These are phyloP conservation scores for Capsaspora owczarzaki DNA, from an alignment of 78 protist genomes.

Conservation along the genomic window DNA sequence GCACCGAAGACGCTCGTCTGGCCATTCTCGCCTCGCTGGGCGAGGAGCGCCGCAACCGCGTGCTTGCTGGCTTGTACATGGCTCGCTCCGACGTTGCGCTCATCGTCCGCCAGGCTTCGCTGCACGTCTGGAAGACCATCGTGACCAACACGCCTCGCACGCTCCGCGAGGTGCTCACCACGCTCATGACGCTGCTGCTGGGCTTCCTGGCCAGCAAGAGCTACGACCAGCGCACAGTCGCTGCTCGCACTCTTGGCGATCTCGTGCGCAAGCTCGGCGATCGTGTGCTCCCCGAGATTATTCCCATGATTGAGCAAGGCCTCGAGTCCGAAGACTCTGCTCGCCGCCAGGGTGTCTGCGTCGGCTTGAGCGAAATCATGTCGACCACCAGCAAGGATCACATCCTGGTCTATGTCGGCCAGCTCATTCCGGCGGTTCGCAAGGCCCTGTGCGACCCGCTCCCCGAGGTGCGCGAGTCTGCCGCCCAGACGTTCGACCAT, in stretches of 20 bases:
- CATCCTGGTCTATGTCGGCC: neutral
- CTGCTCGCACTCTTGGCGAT: slow-evolving; percentile 80
- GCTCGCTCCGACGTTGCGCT: slow-evolving; percentile 56
- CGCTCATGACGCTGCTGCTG: slow-evolving; percentile 60
- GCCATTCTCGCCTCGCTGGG: slow-evolving; percentile 39
- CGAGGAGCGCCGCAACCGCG: slow-evolving; percentile 40
- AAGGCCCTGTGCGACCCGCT: slow-evolving; percentile 67
- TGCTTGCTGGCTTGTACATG: slow-evolving; percentile 69
- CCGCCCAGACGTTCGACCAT: slow-evolving; percentile 60
- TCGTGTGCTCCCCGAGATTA: slow-evolving; percentile 50
- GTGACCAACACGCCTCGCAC: slow-evolving; percentile 68
- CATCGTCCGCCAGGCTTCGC: slow-evolving; percentile 65
- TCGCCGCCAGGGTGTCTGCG: slow-evolving; percentile 42
- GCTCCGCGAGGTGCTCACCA: slow-evolving; percentile 54
- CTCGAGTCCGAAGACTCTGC: neutral
- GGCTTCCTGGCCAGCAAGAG: slow-evolving; percentile 36
- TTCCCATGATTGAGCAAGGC: slow-evolving; percentile 13
- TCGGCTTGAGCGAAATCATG: slow-evolving; percentile 78
- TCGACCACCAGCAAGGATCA: slow-evolving; percentile 36
- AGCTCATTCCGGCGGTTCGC: slow-evolving; percentile 56
- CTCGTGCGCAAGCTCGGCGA: slow-evolving; percentile 74
- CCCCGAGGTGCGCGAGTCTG: slow-evolving; percentile 60
- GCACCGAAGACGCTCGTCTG: slow-evolving; percentile 18
- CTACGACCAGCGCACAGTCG: slow-evolving; percentile 26
- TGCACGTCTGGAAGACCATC: slow-evolving; percentile 76